These are phyloP conservation scores for Yarrowia sp. DNA, from an alignment of 805 yeast genomes.

Conservation along the genomic window DNA sequence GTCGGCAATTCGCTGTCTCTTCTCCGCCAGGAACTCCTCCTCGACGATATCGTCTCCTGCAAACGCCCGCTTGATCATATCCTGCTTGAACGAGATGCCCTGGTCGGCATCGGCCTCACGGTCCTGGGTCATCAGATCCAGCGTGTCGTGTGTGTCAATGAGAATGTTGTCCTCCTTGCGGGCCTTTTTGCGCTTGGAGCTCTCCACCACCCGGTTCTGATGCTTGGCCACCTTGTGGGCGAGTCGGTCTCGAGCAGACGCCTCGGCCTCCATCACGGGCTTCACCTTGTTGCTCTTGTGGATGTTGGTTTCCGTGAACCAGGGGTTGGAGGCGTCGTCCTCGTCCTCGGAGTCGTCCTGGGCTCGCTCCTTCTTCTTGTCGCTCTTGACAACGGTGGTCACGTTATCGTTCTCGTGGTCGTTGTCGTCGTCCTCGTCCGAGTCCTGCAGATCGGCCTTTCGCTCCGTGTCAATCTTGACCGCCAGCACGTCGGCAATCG, in stretches of 20 bases:
- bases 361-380: not conserved
- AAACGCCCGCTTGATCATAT: slow-evolving; percentile 87
- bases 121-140: slow-evolving; percentile 60
- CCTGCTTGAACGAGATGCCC: slow-evolving; percentile 71
- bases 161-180: slow-evolving; percentile 45
- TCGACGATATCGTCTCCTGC: slow-evolving; percentile 94
- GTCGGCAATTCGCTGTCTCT: slow-evolving; percentile 65
- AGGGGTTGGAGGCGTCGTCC: slow-evolving; percentile 49
- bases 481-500: slow-evolving; percentile 46
- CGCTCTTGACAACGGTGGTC: not conserved
- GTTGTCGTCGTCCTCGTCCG: slow-evolving; percentile 23
- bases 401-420: not conserved
- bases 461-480: slow-evolving; percentile 45
- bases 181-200: slow-evolving; percentile 44
- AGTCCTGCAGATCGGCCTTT: slow-evolving; percentile 8
- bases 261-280: slow-evolving; percentile 55
- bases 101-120: slow-evolving; percentile 49
- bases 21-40: slow-evolving; percentile 76
- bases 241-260: slow-evolving; percentile 41
- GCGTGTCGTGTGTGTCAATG: slow-evolving; percentile 55
- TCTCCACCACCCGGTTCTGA: slow-evolving; percentile 43
- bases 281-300: slow-evolving; percentile 57
- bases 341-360: slow-evolving; percentile 34
- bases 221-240: slow-evolving; percentile 53
- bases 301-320: slow-evolving; percentile 53